Evolutionary conservation across 2,329 filamentous ascomycete genomes (phyloP).

Genomic region (Macrophomina tecta): DNA sequence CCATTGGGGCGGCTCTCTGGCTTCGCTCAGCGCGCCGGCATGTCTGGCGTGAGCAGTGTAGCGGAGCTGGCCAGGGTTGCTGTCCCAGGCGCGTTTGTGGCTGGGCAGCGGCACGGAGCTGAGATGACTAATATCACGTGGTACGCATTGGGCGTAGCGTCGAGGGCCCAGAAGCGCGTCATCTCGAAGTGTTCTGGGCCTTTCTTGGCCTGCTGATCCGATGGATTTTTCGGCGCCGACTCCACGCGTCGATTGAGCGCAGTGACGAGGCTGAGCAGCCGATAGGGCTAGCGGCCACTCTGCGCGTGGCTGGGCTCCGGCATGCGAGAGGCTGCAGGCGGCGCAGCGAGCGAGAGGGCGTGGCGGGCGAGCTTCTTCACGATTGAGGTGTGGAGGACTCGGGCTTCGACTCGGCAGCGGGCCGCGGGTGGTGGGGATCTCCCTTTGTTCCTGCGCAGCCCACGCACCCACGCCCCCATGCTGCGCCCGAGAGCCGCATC

Average conservation of each 20-base stretch:
- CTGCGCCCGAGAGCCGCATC: background rate
- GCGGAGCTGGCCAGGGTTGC: background rate
- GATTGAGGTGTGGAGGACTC: background rate
- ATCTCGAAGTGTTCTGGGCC: background rate
- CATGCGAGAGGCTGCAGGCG: too few relatives aligned
- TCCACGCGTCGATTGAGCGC: too few relatives aligned
- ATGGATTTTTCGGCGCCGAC: background rate
- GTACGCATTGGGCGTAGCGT: background rate
- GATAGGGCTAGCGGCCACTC: background rate
- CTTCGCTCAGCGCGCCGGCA: background rate
- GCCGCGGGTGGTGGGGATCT: background rate
- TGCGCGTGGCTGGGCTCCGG: background rate
- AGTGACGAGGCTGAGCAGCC: background rate
- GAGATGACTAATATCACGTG: slow-evolving; percentile 11
- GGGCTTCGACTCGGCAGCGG: slow-evolving; percentile 6
- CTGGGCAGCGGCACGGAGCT: background rate
- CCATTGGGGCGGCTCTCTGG: slow-evolving; percentile 13
- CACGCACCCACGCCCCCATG: too few relatives aligned
- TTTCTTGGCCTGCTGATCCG: background rate
- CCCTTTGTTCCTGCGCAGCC: background rate
- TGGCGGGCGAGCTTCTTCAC: too few relatives aligned
- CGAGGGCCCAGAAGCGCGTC: background rate
- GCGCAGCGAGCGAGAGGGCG: too few relatives aligned
- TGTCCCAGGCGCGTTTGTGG: background rate
- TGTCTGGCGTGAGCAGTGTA: background rate